Conservation (phyloP, 1,284 basidiomycete species). For the Ganoderma leucocontextum region DNA sequence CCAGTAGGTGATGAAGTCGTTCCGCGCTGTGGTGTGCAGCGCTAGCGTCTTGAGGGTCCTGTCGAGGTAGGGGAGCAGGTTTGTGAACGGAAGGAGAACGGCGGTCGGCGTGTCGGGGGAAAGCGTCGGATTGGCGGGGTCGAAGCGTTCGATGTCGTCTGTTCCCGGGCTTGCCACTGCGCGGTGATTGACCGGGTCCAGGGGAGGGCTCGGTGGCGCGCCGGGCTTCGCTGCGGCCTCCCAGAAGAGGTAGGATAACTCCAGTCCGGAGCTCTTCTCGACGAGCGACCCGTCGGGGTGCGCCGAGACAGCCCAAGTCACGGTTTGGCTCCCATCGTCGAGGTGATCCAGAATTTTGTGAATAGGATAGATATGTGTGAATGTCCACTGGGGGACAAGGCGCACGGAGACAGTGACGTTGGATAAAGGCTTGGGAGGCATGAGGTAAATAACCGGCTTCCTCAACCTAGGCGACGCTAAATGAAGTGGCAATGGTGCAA, state of each 20-base stretch:
- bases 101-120: conserved; percentile 12
- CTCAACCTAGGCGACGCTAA: too few species aligned
- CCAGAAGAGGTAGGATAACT: conserved; percentile 40
- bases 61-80: conserved; percentile 48
- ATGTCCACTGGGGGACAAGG: conserved; percentile 18
- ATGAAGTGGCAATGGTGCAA: too few species aligned
- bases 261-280: not conserved
- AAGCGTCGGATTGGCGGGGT: not conserved
- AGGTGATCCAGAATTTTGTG: not conserved
- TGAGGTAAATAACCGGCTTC: conserved; percentile 16
- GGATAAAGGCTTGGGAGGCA: not conserved
- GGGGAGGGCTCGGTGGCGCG: conserved; percentile 9
- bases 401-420: not conserved
- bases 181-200: not conserved
- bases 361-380: conserved; percentile 16
- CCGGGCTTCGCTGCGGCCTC: conserved; percentile 33
- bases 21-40: conserved; percentile 51
- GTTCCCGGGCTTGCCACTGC: too few species aligned
- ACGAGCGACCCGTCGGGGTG: not conserved
- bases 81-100: conserved; percentile 39
- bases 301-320: conserved; percentile 30
- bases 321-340: conserved; percentile 13
- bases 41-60: conserved; percentile 42
- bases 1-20: conserved; percentile 55
- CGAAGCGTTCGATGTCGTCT: conserved; percentile 17